Percentiles rank a stretch among this genome's conserved stretches.
These are phyloP conservation scores for Terfezia claveryi DNA, from an alignment of 495 filamentous ascomycete species.

Conservation along the genomic window DNA sequence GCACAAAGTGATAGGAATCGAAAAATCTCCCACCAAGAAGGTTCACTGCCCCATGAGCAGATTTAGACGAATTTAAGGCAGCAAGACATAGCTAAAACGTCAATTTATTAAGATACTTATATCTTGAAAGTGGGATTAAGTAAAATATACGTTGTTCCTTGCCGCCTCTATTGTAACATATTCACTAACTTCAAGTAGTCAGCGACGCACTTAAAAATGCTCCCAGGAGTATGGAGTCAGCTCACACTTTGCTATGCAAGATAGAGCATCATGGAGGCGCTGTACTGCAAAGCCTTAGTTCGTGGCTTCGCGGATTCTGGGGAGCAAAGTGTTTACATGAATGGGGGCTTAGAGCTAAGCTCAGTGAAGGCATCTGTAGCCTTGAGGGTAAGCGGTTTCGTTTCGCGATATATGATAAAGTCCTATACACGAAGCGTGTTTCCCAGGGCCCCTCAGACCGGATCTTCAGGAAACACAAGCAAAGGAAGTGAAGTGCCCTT, in stretches of 20 bases:
- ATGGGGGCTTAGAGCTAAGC: not conserved
- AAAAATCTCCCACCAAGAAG: conserved; percentile 62
- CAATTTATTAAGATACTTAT: conserved; percentile 19
- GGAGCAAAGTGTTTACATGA: not conserved
- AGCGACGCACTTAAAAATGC: not conserved
- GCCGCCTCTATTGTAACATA: conserved; percentile 68
- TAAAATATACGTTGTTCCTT: conserved; percentile 37
- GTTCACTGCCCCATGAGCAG: conserved; percentile 66
- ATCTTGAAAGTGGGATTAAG: not conserved
- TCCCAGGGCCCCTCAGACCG: no score
- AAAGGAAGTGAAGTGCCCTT: no score
- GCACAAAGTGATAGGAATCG: conserved; percentile 42
- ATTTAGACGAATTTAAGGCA: conserved; percentile 77
- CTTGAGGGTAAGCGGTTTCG: not conserved
- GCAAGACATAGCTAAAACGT: conserved; percentile 42
- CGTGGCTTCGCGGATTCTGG: no score
- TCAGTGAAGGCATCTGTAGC: not conserved
- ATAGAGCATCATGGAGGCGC: conserved; percentile 59
- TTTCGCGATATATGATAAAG: not conserved
- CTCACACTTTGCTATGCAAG: conserved; percentile 56
- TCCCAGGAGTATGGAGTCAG: not conserved
- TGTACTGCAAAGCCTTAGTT: conserved; percentile 9
- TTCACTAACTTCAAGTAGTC: conserved; percentile 38
- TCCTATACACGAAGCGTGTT: no score
- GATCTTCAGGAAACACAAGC: no score